phyloP scores from a whole-genome alignment of 352 stramenopile species.

The Elongisporangium prolatum region DNA sequence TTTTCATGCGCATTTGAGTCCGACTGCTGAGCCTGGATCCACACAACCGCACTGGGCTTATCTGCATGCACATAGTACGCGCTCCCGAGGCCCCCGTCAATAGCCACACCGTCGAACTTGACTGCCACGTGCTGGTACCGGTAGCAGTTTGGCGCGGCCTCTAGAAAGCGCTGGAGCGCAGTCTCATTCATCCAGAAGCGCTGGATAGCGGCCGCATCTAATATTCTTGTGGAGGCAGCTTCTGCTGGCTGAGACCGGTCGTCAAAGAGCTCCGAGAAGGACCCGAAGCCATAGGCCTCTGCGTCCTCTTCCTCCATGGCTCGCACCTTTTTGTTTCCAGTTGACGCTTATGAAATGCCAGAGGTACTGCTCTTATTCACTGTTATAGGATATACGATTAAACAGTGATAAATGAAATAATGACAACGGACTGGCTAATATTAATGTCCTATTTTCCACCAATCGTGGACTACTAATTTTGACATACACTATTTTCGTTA shows the following conservation, averaged over 20 bases:
- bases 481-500: neutral
- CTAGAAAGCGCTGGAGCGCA: constrained; percentile 31
- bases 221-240: constrained; percentile 8
- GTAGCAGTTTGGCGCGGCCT: constrained; percentile 21
- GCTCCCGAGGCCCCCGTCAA: constrained; percentile 47
- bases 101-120: constrained; percentile 41
- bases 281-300: constrained; percentile 67
- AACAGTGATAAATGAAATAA: neutral
- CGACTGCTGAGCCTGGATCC: constrained; percentile 39
- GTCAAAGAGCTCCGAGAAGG: constrained; percentile 59
- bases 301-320: constrained; percentile 59
- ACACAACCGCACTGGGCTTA: constrained; percentile 33
- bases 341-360: neutral
- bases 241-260: neutral
- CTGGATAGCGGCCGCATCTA: constrained; percentile 34
- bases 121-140: constrained; percentile 47
- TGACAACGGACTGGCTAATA: neutral
- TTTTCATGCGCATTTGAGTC: constrained; percentile 48
- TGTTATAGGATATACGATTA: neutral
- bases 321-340: constrained; percentile 5
- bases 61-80: constrained; percentile 16
- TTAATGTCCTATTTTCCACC: neutral
- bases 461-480: neutral
- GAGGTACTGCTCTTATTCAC: neutral
- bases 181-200: constrained; percentile 48